These are phyloP conservation scores for Myochromella boudieri DNA, from an alignment of 768 basidiomycete genomes.

Conservation along the genomic window DNA sequence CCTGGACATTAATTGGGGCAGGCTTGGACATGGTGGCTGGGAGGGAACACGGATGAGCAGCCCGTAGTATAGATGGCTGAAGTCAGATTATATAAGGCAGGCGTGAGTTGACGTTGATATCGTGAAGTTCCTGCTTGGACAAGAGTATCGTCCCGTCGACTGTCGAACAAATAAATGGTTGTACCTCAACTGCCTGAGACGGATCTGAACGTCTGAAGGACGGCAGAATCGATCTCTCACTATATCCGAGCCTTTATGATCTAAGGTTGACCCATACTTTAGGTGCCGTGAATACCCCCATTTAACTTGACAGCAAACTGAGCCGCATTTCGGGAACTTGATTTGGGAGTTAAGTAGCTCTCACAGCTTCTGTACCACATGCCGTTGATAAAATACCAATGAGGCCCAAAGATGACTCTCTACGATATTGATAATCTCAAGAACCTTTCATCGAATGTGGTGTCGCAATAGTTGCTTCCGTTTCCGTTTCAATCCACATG, in stretches of 20 bases:
- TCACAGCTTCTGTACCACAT: too few relatives aligned
- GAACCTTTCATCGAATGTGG: too few relatives aligned
- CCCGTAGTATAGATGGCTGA: constrained; percentile 14
- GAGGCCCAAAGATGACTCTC: too few relatives aligned
- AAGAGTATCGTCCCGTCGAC: constrained; percentile 21
- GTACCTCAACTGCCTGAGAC: constrained; percentile 28
- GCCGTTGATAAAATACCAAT: too few relatives aligned
- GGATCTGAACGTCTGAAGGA: constrained; percentile 21
- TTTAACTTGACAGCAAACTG: neutral
- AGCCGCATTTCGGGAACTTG: neutral
- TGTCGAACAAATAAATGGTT: constrained; percentile 26
- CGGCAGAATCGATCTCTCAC: constrained; percentile 26
- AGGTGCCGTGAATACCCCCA: constrained; percentile 13
- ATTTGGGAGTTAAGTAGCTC: constrained; percentile 10
- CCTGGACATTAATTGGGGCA: constrained; percentile 21
- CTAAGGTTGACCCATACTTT: constrained; percentile 17
- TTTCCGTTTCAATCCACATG: too few relatives aligned
- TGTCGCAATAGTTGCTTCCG: too few relatives aligned
- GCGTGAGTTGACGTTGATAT: constrained; percentile 20
- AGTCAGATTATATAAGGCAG: constrained; percentile 32
- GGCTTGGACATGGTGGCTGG: constrained; percentile 16
- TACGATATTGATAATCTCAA: too few relatives aligned
- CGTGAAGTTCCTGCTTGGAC: constrained; percentile 20
- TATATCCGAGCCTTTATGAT: constrained; percentile 23
- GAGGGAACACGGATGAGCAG: constrained; percentile 12